Base-by-base conservation (phyloP, 2,329 filamentous ascomycete genomes). In the Polychaeton citri region DNA sequence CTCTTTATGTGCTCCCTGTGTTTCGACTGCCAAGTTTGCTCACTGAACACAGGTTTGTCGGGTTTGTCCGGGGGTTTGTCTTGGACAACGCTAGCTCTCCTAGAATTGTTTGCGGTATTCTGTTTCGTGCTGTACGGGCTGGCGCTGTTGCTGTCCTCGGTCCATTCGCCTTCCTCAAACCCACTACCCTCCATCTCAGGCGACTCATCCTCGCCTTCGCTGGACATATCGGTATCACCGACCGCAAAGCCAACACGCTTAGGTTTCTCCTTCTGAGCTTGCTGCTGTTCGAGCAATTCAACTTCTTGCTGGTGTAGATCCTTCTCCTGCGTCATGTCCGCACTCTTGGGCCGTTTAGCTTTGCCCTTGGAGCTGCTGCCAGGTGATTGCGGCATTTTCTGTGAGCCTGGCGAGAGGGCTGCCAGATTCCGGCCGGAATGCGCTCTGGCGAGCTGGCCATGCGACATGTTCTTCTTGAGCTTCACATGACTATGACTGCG, bases 361-460 rank as follows among this genome's bases (percentile, higher is more conserved):
- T 43, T 47, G 6, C 45, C 49, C 39, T 53, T 56, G 12, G 17
- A 6, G 10, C 13, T 17, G 3, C 13, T 10, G 17, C 30, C 30
- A 28, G 24, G 24, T 12, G 24, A 28, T 15, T 28, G 43, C 8
- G 49, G 49, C 6, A 48, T 43, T 36, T 43, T 44, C 19, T 47
- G 41, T 15, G 38, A 37, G 30, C 24, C 35, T 24, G 24, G 40
- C 32, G 16, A 38, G 38, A 50, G 32, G 5, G 38, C 43, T 21
- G 54, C 47, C 19, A 60, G 41, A 38, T 58, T 59, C 48, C 62
- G 62, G 3, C 53, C 49, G 6, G 56, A 58, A 15, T 51, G 53
- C 35, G 61, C 51, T 13, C 62, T 54, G 21, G 60, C 52, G 34
- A 68, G 54, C 39, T 66, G 62, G 12, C 63, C 60, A 49, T 64